phyloP scores from a whole-genome alignment of 192 early-diverging fungal species.

The Haplosporangium gracile region DNA sequence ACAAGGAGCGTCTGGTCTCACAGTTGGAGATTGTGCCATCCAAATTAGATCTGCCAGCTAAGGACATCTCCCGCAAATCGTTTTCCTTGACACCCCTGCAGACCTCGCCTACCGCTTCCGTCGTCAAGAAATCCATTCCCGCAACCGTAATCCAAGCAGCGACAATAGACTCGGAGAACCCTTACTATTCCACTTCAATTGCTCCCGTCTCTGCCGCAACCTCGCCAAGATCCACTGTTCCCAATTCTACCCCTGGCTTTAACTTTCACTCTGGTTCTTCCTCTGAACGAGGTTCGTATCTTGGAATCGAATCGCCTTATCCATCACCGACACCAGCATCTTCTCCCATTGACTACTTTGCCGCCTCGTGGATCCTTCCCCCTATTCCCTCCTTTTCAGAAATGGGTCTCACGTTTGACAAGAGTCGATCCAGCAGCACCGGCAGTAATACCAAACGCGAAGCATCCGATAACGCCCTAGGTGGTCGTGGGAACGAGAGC shows the following conservation, averaged over 20 bases:
- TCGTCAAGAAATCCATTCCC: background rate
- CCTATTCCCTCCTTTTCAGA: conserved; percentile 48
- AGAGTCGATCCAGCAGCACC: conserved; percentile 11
- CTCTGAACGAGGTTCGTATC: background rate
- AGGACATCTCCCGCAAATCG: conserved; percentile 36
- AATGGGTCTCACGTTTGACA: conserved; percentile 40
- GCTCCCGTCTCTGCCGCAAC: conserved; percentile 9
- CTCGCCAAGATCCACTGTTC: background rate
- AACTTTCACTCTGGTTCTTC: conserved; percentile 1
- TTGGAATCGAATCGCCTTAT: conserved; percentile 4
- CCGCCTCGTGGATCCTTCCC: conserved; percentile 30
- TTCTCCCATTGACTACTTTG: conserved; percentile 23
- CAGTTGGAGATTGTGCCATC: conserved; percentile 17
- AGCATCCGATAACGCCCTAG: background rate
- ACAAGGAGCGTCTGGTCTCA: conserved; percentile 24
- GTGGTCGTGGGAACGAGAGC: background rate
- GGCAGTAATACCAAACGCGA: background rate
- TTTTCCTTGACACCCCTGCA: conserved; percentile 27
- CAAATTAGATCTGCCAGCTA: background rate
- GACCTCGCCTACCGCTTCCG: background rate
- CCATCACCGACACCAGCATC: conserved; percentile 14
- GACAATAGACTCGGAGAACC: background rate
- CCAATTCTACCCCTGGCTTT: background rate
- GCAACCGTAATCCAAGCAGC: background rate
- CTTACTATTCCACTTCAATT: background rate